Evolutionary conservation across 345 rosid genomes (phyloP).

Genomic region (Physaria fendleri): DNA sequence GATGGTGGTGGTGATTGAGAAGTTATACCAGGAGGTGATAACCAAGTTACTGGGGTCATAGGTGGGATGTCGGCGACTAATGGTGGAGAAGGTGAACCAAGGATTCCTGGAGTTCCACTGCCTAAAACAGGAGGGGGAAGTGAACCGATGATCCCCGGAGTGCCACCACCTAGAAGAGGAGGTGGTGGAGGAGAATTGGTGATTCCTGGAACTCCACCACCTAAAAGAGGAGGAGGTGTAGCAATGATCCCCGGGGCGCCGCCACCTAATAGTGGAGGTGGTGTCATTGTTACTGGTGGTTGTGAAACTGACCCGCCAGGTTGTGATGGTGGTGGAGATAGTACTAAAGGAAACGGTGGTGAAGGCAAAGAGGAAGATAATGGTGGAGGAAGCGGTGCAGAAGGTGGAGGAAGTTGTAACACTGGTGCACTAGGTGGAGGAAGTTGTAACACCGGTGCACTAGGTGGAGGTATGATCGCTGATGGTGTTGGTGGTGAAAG

Average conservation of each 20-base stretch:
- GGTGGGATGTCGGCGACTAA: slow-evolving; percentile 10
- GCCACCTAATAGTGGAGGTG: slow-evolving; percentile 1
- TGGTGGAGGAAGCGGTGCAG: slow-evolving; percentile 21
- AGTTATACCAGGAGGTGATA: slow-evolving; percentile 8
- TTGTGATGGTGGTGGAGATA: slow-evolving; percentile 24
- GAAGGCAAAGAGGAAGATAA: slow-evolving; percentile 24
- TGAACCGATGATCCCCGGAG: background rate
- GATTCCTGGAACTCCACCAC: background rate
- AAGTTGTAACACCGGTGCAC: no score
- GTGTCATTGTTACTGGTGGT: slow-evolving; percentile 14
- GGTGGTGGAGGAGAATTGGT: background rate
- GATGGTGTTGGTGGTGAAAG: slow-evolving; percentile 20
- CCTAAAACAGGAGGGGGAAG: slow-evolving; percentile 2
- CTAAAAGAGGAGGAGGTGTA: slow-evolving; percentile 2
- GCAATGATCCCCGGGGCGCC: background rate
- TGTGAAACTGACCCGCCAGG: slow-evolving; percentile 10
- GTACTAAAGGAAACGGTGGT: slow-evolving; percentile 18
- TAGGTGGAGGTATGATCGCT: slow-evolving; percentile 2
- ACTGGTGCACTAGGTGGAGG: slow-evolving; percentile 23
- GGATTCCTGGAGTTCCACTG: background rate
- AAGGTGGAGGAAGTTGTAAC: slow-evolving; percentile 19
- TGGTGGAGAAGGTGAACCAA: background rate
- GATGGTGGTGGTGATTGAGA: slow-evolving; percentile 6
- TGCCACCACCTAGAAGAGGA: background rate
- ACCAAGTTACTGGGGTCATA: slow-evolving; percentile 19